Evolutionary conservation across 2,329 filamentous ascomycete genomes (phyloP), one percentile per base, ranked within the genome.

Genomic region (Hymenoscyphus fraxineus): DNA sequence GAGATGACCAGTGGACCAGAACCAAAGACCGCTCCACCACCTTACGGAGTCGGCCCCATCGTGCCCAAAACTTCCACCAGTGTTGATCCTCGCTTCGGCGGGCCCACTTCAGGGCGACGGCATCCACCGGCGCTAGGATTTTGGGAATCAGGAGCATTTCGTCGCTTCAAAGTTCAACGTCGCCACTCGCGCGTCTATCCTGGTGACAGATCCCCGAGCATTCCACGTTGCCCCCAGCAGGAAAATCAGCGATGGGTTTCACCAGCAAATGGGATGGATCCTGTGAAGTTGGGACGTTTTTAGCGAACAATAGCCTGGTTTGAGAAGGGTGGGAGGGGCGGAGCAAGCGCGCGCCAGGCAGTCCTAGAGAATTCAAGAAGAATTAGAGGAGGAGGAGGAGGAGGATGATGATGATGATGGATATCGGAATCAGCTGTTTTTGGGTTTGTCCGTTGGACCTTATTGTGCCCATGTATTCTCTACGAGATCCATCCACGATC

Each of bases 261-360:
- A 62, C 41, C 59, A 47, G 59, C 39, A 32, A 31, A 58, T 35
- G 57, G 51, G 60, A 39, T 60, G 51, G 60, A 39, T 60, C 13
- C 15, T 38, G 15, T 27, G 59, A 32, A 60, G 15, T 44, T 35
- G 27, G 22, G 59, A 38, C 59, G 44, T 22, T 51, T 51, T 51
- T 12, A 9, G 44, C n/a, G 10, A 6, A 22, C 44, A 51, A 51
- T 27, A 51, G 7, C n/a, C 44, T 51, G 44, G 44, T 51, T 51
- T 51, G 44, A 19, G 44, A 22, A 51, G 44, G 22, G 44, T 10
- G 44, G 44, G 7, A 9, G 12, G 35, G 35, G 44, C 22, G 64
- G 60, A 58, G 47, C 63, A 31, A 38, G 54, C 63, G 58, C 47
- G 60, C 60, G 61, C 61, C 51, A 61, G 61, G 56, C 40, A 58